Conservation (phyloP, 2,329 filamentous ascomycete genomes). For the Hypoxylon sp. region DNA sequence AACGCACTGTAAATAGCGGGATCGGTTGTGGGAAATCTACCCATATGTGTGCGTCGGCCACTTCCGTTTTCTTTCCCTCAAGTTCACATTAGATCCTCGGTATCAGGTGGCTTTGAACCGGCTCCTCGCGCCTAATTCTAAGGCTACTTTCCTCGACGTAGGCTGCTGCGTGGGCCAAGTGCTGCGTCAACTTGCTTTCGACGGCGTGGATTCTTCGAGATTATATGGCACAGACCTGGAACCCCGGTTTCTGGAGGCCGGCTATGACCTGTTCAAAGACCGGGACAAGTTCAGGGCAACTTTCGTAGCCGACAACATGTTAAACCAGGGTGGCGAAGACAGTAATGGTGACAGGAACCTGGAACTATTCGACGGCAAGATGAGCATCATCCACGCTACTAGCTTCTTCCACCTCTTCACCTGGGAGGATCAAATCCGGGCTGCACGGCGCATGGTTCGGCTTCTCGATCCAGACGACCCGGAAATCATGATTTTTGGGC, state of each 20-base stretch:
- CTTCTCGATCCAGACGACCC: constrained; percentile 60
- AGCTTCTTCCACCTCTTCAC: constrained; percentile 66
- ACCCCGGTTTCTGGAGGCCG: constrained; percentile 66
- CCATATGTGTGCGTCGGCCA: constrained; percentile 62
- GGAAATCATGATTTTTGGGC: constrained; percentile 64
- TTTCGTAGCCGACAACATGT: constrained; percentile 66
- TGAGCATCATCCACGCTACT: constrained; percentile 63
- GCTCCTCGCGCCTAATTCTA: constrained; percentile 56
- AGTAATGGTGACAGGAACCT: constrained; percentile 56
- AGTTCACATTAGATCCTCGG: constrained; percentile 57
- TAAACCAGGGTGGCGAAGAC: constrained; percentile 45
- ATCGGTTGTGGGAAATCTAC: constrained; percentile 61
- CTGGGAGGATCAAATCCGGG: constrained; percentile 62
- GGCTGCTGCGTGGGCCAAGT: constrained; percentile 66
- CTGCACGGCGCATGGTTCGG: constrained; percentile 60
- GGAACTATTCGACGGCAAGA: constrained; percentile 55
- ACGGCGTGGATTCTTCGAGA: constrained; percentile 63
- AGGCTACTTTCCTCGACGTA: constrained; percentile 61
- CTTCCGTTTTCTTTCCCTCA: constrained; percentile 64
- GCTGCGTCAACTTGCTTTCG: constrained; percentile 63
- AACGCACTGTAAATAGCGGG: constrained; percentile 53
- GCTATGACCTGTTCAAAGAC: constrained; percentile 75
- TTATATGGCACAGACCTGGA: constrained; percentile 66
- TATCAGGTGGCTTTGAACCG: constrained; percentile 60
- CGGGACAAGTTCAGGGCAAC: constrained; percentile 59